A percentile compares a stretch with the other conserved stretches of the same genome.
These are phyloP conservation scores for Graphilbum ipis-grandicollis DNA, from an alignment of 2,329 filamentous ascomycete genomes.

Conservation along the genomic window DNA sequence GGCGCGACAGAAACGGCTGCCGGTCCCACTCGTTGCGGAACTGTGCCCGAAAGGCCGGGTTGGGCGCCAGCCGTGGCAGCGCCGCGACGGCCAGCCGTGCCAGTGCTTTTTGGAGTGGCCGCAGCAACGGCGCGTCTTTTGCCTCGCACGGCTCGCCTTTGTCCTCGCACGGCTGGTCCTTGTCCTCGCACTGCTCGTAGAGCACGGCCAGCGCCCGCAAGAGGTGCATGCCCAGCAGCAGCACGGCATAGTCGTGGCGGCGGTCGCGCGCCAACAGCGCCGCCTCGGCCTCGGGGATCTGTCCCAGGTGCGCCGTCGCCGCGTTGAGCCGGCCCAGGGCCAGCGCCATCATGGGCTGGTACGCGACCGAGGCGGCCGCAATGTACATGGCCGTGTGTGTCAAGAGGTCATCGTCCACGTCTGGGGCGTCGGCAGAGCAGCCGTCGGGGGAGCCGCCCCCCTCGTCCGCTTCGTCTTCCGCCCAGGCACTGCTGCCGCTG, in stretches of 20 bases:
- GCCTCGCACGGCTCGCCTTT: too few species aligned
- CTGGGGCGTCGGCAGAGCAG: too few species aligned
- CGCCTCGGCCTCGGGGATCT: slow-evolving; percentile 26
- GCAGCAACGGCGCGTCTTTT: slow-evolving; percentile 7
- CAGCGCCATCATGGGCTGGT: slow-evolving; percentile 11
- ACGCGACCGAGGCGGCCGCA: slow-evolving; percentile 11
- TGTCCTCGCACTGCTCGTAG: slow-evolving; percentile 10
- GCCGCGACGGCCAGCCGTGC: slow-evolving; percentile 11
- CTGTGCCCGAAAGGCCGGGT: slow-evolving; percentile 8
- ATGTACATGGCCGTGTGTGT: slow-evolving; percentile 12
- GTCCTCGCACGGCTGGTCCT: background rate
- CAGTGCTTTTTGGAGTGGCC: slow-evolving; percentile 11
- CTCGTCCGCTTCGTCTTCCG: too few species aligned
- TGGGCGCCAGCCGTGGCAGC: slow-evolving; percentile 11
- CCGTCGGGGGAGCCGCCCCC: too few species aligned
- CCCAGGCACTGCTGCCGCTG: too few species aligned
- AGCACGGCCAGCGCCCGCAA: slow-evolving; percentile 9
- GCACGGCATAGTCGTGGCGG: slow-evolving; percentile 4
- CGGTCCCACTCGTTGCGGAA: slow-evolving; percentile 8
- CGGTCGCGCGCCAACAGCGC: background rate
- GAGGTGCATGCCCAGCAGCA: slow-evolving; percentile 11
- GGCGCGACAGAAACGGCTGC: background rate
- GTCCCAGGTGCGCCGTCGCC: slow-evolving; percentile 36
- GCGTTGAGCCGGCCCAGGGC: slow-evolving; percentile 13
- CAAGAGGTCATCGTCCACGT: slow-evolving; percentile 7